phyloP scores from a whole-genome alignment of 2,329 filamentous ascomycete species.

The Fusarium palustre region DNA sequence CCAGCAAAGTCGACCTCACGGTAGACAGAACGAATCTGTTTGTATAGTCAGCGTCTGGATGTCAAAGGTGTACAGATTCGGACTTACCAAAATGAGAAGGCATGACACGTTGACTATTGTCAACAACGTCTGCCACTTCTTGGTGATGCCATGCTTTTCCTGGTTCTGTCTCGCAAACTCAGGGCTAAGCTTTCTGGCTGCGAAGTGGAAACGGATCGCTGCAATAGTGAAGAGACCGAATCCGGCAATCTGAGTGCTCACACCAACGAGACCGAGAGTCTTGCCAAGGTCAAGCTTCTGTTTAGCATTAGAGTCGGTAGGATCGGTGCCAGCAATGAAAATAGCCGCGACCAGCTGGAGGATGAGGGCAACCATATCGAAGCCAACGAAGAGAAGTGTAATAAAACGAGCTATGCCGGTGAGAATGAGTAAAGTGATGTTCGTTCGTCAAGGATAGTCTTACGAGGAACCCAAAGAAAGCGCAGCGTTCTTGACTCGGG shows the following conservation, averaged over 20 bases:
- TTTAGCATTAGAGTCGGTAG: slow-evolving; percentile 48
- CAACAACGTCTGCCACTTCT: slow-evolving; percentile 30
- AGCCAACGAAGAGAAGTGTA: slow-evolving; percentile 57
- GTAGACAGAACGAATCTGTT: slow-evolving; percentile 37
- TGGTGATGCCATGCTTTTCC: slow-evolving; percentile 23
- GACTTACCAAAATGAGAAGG: slow-evolving; percentile 34
- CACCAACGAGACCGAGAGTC: slow-evolving; percentile 35
- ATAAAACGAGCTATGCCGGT: slow-evolving; percentile 29
- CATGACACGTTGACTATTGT: slow-evolving; percentile 35
- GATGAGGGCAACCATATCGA: slow-evolving; percentile 54
- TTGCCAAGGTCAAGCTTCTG: slow-evolving; percentile 42
- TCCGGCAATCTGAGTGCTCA: slow-evolving; percentile 56
- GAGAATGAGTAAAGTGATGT: background rate
- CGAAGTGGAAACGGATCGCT: slow-evolving; percentile 60
- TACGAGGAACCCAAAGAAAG: slow-evolving; percentile 42
- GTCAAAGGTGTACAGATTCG: fast-evolving
- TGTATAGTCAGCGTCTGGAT: background rate
- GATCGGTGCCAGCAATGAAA: slow-evolving; percentile 54
- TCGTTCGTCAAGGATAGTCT: background rate
- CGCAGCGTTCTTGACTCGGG: slow-evolving; percentile 32
- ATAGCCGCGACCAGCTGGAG: slow-evolving; percentile 56
- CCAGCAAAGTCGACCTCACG: slow-evolving; percentile 40
- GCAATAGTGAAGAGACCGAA: slow-evolving; percentile 61
- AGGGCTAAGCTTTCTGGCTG: slow-evolving; percentile 43
- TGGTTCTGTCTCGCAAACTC: slow-evolving; percentile 33